Evolutionary conservation across 768 basidiomycete genomes (phyloP), one percentile per base, ranked within the genome.

Genomic region (Trametes elegans): DNA sequence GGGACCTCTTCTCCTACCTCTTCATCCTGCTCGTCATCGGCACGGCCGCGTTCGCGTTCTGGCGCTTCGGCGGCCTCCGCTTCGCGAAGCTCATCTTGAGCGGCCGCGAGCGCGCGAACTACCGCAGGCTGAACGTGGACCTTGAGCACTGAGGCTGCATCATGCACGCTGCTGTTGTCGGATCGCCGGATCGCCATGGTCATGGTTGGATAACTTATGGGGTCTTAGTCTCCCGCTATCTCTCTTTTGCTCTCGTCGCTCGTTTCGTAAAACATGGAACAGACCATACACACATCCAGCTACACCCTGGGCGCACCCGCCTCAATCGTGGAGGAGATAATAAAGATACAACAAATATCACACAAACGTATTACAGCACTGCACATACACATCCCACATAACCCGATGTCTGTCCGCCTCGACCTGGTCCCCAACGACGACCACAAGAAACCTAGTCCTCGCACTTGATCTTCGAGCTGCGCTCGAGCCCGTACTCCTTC

Each of bases 11-110:
- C 65, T 51, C 61, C 55, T 14, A 60, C 50, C 43, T 73, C 47
- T 53, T 60, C 34, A 51, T 58, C 38, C 31, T 59, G 27, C 53
- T 83, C 28, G 66, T 81, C 53, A 55, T 87, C 43, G 75, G 73
- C 2, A 68, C 78, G 23, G 68, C 77, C 18, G 74, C 72, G 14
- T 76, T 65, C 13, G 64, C 76, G 58, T 58, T 76, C 40, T 82
- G 76, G 75, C 70, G 81, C n/a, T 19, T 62, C 10, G 83, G 84
- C 24, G 82, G 81, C 18, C 36, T 77, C 56, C 76, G 76, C 32
- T 78, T 72, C 62, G 62, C 78, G 29, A 70, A 72, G 38, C 72
- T 76, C 26, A 48, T 77, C 48, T 43, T 83, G 44, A 73, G 74
- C 31, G 54, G 57, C 8, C 53, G 50, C 11, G 55, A 59, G 49